Percentiles rank a stretch among this genome's conserved stretches.
Evolutionary conservation across 2,329 filamentous ascomycete species (phyloP).

Genomic region (Cercospora sp.): DNA sequence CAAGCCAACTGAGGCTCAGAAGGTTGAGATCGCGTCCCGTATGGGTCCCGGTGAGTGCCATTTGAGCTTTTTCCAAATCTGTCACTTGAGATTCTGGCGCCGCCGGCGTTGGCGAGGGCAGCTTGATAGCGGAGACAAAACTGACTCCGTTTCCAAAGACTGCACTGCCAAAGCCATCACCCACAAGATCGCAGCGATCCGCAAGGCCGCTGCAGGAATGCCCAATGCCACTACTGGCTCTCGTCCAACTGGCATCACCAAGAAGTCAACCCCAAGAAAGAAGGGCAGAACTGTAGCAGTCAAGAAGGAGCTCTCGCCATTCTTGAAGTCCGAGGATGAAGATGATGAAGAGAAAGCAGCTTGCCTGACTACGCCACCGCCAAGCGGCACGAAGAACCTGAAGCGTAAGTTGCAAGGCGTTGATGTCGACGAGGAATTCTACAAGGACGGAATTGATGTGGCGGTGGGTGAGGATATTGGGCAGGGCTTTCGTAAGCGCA

Average conservation of each 20-base stretch:
- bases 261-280: background rate
- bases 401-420: slow-evolving; percentile 14
- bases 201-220: slow-evolving; percentile 10
- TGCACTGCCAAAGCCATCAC: slow-evolving; percentile 38
- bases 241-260: background rate
- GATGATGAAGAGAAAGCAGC: background rate
- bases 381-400: slow-evolving; percentile 3
- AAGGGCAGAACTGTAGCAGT: background rate
- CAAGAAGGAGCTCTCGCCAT: slow-evolving; percentile 3
- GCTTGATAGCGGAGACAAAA: too few relatives aligned
- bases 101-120: too few relatives aligned
- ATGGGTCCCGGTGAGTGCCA: slow-evolving; percentile 33
- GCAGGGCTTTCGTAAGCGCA: slow-evolving; percentile 19
- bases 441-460: slow-evolving; percentile 26
- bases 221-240: background rate
- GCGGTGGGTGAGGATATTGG: slow-evolving; percentile 33
- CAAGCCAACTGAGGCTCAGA: slow-evolving; percentile 29
- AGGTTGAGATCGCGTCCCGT: slow-evolving; percentile 29
- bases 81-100: too few relatives aligned
- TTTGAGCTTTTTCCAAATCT: background rate
- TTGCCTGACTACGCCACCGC: background rate
- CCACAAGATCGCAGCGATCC: slow-evolving; percentile 35
- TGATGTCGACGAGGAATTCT: slow-evolving; percentile 13
- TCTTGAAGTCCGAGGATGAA: background rate
- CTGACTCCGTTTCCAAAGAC: slow-evolving; percentile 19